Evolutionary conservation across 345 rosid species (phyloP).

Genomic region (Reutealis trisperma): DNA sequence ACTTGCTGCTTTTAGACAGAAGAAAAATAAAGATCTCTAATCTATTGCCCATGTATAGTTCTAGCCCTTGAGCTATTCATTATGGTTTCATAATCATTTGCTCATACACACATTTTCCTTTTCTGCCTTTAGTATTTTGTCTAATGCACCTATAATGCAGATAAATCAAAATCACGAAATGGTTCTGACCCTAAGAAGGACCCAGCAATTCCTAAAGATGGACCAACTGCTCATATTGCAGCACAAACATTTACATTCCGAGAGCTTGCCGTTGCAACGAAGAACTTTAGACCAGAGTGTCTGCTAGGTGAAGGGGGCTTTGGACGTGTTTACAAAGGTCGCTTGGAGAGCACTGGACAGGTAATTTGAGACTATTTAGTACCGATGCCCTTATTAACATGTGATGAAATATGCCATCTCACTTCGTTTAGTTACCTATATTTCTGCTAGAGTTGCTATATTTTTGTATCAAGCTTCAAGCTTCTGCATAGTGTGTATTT

Average conservation of each 20-base stretch:
- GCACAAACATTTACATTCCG: constrained; percentile 91
- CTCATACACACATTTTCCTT: not conserved
- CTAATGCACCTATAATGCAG: constrained; percentile 36
- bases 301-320: constrained; percentile 95
- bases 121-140: not conserved
- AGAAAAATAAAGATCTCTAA: not conserved
- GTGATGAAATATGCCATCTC: not conserved
- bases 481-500: not conserved
- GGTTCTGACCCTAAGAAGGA: constrained; percentile 75
- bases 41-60: not conserved
- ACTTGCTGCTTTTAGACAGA: not conserved
- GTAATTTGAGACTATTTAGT: constrained; percentile 36
- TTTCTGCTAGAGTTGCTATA: not conserved
- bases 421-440: not conserved
- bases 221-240: constrained; percentile 69
- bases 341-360: constrained; percentile 89
- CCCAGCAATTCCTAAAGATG: constrained; percentile 65
- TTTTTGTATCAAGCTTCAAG: not conserved
- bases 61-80: not conserved
- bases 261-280: constrained; percentile 90
- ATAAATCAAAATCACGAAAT: constrained; percentile 72
- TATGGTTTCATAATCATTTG: not conserved
- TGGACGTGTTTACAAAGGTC: constrained; percentile 94
- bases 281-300: constrained; percentile 75
- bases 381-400: not conserved